phyloP scores from a whole-genome alignment of 2,329 filamentous ascomycete genomes.

The Aspergillus hortae region DNA sequence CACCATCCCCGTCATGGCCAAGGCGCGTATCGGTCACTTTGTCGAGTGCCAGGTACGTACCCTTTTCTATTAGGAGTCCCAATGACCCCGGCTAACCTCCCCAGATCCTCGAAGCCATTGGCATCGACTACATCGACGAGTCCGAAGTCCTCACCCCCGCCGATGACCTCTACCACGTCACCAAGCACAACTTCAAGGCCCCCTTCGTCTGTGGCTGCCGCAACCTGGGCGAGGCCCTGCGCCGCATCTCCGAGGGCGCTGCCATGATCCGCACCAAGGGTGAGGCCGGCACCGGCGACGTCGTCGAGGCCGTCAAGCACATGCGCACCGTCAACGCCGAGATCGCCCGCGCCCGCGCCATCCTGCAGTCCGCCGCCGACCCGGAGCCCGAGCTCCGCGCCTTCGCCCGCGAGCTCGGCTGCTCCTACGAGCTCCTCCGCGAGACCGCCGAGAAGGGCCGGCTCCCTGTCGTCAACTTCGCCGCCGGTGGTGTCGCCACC shows the following conservation, averaged over 20 bases:
- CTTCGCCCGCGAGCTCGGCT: conserved; percentile 76
- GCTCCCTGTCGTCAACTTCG: conserved; percentile 95
- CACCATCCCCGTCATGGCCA: conserved; percentile 98
- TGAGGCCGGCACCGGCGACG: conserved; percentile 94
- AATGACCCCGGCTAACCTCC: conserved; percentile 1
- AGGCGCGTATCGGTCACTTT: conserved; percentile 95
- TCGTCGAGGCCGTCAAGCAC: conserved; percentile 93
- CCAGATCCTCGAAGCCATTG: conserved; percentile 88
- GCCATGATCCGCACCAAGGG: conserved; percentile 99
- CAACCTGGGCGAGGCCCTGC: conserved; percentile 87
- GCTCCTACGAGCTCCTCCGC: conserved; percentile 73
- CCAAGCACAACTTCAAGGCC: conserved; percentile 75
- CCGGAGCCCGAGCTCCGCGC: conserved; percentile 70
- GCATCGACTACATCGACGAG: conserved; percentile 97
- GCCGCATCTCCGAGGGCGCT: conserved; percentile 86
- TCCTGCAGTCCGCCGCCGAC: conserved; percentile 41
- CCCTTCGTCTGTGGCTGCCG: conserved; percentile 97
- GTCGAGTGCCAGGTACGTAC: conserved; percentile 78
- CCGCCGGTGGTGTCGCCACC: conserved; percentile 98
- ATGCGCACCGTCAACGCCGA: conserved; percentile 86
- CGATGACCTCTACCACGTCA: conserved; percentile 85
- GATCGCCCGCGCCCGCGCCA: conserved; percentile 66
- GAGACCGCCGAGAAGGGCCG: conserved; percentile 84
- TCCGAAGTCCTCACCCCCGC: conserved; percentile 95
- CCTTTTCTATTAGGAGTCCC: neutral